Base-by-base conservation (phyloP, 1,284 basidiomycete genomes). In the Cryptococcus sp. region DNA sequence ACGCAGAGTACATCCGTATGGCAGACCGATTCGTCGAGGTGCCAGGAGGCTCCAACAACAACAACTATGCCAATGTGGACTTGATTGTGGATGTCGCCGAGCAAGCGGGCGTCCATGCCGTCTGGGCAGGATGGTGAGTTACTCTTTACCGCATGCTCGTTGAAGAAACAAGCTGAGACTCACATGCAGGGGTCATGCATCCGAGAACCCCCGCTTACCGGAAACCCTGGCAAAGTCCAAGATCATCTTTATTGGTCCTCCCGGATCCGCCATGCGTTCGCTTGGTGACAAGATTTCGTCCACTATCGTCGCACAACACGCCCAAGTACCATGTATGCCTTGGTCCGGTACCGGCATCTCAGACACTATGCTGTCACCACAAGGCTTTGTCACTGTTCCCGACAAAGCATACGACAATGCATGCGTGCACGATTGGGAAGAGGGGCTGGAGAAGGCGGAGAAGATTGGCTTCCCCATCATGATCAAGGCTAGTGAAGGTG, bases 61-160 rank as follows among this genome's bases (percentile, higher is more conserved):
- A 99, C 85, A 99, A 99, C 81, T 99, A 99, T 77, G 96, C 96
- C 71, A 99, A 99, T 77, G 96, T 99, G 70, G 96, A 99, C 77
- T 88, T 98, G 71, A 99, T 99, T 72, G 91, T 99, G 64, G 96
- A 99, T 75, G 87, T 99, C 60, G 96, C 96, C 47, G 94, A 99
- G 81, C 89, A 96, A 65, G 86, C 92, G 35, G 94, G 93, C 49
- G 96, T 99, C 2, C 95, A 99, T 77, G 96, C 96, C 50, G 96
- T 99, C 40, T 99, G 96, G 96, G 96, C 96, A 47, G 96, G 96
- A 60, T 99, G 96, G 96, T 83, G 62, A 74, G 82, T 74, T 17
- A 13, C 25, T 11, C 38, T 47, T 44, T 17, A 48, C 25, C 44
- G 17, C 19, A 20, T 16, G n/a, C 17, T 54, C 50, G 35, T 23